phyloP scores from a whole-genome alignment of 768 basidiomycete species.

The Glaciozyma martinii region DNA sequence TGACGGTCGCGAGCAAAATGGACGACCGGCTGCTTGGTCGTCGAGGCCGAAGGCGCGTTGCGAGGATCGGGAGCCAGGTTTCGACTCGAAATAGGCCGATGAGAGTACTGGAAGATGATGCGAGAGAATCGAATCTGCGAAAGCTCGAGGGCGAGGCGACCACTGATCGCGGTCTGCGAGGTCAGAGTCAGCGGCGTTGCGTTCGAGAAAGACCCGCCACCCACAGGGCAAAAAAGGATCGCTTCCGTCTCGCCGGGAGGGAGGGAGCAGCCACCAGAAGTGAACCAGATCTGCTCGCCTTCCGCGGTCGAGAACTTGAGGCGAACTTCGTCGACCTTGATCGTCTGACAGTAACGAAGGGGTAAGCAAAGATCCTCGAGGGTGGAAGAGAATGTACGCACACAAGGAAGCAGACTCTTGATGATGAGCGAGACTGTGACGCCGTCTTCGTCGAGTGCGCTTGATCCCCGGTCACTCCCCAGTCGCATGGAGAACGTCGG shows the following conservation, averaged over 20 bases:
- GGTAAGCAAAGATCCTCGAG: background rate
- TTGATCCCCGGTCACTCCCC: background rate
- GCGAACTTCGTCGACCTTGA: slow-evolving; percentile 56
- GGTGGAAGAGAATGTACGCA: slow-evolving; percentile 49
- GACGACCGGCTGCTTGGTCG: slow-evolving; percentile 39
- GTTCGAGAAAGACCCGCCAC: slow-evolving; percentile 35
- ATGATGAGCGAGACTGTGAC: slow-evolving; percentile 50
- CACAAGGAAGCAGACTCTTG: slow-evolving; percentile 64
- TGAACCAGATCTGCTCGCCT: slow-evolving; percentile 54
- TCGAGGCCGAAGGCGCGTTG: background rate
- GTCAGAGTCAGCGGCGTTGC: slow-evolving; percentile 2
- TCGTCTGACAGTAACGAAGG: slow-evolving; percentile 42
- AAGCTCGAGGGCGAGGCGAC: slow-evolving; percentile 58
- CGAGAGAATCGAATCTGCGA: slow-evolving; percentile 59
- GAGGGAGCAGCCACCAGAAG: slow-evolving; percentile 44
- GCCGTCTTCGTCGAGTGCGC: slow-evolving; percentile 23
- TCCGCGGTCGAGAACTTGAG: slow-evolving; percentile 58
- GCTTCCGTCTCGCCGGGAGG: slow-evolving; percentile 50
- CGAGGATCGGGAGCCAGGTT: slow-evolving; percentile 22
- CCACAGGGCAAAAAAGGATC: slow-evolving; percentile 62
- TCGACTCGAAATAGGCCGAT: slow-evolving; percentile 19
- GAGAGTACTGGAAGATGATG: slow-evolving; percentile 56
- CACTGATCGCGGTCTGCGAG: slow-evolving; percentile 57
- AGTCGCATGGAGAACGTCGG: slow-evolving; percentile 29
- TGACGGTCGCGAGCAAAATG: slow-evolving; percentile 55